phyloP scores from a whole-genome alignment of 164 flowering plant genomes.

The Hamamelis virginiana region DNA sequence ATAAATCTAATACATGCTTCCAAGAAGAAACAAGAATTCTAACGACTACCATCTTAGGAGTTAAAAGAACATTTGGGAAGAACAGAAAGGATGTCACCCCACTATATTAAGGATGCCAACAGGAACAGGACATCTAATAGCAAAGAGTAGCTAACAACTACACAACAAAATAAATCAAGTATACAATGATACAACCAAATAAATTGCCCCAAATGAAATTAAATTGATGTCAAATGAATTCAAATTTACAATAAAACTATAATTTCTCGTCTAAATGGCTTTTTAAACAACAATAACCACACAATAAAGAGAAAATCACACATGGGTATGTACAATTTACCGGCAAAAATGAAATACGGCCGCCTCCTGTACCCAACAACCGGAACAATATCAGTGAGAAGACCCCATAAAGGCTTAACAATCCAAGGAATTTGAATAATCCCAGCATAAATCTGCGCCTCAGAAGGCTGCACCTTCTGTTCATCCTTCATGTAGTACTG shows the following conservation, averaged over 20 bases:
- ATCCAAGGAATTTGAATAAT: conserved; percentile 15
- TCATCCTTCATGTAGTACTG: conserved; percentile 19
- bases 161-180: neutral
- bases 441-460: conserved; percentile 7
- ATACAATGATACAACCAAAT: neutral
- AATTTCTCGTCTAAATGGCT: neutral
- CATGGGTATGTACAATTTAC: conserved; percentile 1
- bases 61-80: no score
- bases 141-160: neutral
- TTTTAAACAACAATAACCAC: neutral
- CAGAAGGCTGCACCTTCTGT: conserved; percentile 14
- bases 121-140: no score
- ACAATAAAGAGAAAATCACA: neutral
- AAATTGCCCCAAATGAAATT: neutral
- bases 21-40: no score
- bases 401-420: conserved; percentile 23
- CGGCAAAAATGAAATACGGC: conserved; percentile 26
- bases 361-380: conserved; percentile 21
- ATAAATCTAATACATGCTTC: no score
- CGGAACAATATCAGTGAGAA: conserved; percentile 27
- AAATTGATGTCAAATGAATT: neutral
- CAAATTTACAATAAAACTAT: neutral
- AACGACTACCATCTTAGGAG: no score
- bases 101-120: no score
- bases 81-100: no score